Evolutionary conservation across 305 asterid species (phyloP), one percentile per base, ranked within the genome.

Genomic region (Ajuga reptans): DNA sequence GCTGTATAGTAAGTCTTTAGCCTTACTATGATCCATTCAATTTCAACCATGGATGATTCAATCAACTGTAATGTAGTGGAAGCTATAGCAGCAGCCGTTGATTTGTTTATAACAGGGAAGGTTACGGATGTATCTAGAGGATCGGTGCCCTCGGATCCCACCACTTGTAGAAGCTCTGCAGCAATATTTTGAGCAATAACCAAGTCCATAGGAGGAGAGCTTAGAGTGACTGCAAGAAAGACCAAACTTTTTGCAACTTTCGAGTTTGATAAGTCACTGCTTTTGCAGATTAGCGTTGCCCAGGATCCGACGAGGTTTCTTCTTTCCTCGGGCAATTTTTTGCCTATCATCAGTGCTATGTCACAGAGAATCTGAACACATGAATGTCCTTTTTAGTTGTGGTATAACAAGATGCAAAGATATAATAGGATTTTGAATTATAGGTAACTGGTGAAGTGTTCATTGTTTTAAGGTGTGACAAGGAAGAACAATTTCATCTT

Each of bases 241-340:
- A 85, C 82, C 84, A 90, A 71, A 72, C 79, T 66, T 79, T 78
- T 90, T 49, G 91, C 89, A 52, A 78, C 82, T 80, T 88, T 88
- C 34, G 90, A 79, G 82, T 85, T 85, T 62, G 82, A 71, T 62
- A 79, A 36, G n/a, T 68, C 63, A 64, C 71, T 79, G 77, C 55
- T 78, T 84, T 79, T 83, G 83, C 96, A 86, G 79, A 80, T 82
- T 45, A 45, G 45, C 41, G 63, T 66, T 17, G 78, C 82, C 96
- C 86, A 84, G 62, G 76, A 74, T 66, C 86, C 97, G 18, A 88
- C 77, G 67, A 82, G 81, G 71, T 78, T 81, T 71, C 85, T 83
- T 46, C 80, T 75, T 64, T 84, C 92, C 18, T 65, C 83, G 0
- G 87, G 82, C 70, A 88, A 57, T 73, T 78, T 84, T 64, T 77